Evolutionary conservation across 306 rosid genomes (phyloP).

Genomic region (Erythrophleum fordii): DNA sequence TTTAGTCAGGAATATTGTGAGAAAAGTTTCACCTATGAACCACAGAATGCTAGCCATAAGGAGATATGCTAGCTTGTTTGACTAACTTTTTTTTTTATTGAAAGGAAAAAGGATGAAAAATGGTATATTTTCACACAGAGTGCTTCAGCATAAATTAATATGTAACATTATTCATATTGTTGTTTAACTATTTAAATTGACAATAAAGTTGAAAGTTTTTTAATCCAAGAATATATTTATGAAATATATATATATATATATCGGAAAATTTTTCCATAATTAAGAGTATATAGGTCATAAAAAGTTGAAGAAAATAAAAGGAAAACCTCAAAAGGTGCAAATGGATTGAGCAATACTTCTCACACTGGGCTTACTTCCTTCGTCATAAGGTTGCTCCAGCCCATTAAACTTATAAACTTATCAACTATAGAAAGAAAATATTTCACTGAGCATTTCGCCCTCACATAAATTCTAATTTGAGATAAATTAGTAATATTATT

Average conservation of each 20-base stretch:
- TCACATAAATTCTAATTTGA: not conserved
- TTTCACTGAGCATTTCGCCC: not conserved
- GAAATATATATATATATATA: too few species aligned
- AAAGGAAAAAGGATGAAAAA: too few species aligned
- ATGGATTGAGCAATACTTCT: not conserved
- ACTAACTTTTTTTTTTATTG: too few species aligned
- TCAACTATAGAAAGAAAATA: not conserved
- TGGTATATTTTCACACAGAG: not conserved
- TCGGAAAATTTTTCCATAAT: not conserved
- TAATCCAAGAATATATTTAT: not conserved
- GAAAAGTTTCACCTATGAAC: not conserved
- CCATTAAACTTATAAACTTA: not conserved
- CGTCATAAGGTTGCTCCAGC: not conserved
- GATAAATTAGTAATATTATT: not conserved
- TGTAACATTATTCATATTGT: not conserved
- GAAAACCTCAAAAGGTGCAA: not conserved
- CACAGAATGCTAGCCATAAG: too few species aligned
- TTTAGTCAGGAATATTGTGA: too few species aligned
- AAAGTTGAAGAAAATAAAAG: not conserved
- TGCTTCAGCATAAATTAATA: not conserved
- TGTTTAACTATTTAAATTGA: not conserved
- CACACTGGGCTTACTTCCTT: not conserved
- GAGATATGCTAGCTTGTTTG: not conserved
- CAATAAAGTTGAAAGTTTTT: not conserved
- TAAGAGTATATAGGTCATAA: not conserved